Base-by-base conservation (phyloP, 768 basidiomycete genomes). In the Suillus brevipes region DNA sequence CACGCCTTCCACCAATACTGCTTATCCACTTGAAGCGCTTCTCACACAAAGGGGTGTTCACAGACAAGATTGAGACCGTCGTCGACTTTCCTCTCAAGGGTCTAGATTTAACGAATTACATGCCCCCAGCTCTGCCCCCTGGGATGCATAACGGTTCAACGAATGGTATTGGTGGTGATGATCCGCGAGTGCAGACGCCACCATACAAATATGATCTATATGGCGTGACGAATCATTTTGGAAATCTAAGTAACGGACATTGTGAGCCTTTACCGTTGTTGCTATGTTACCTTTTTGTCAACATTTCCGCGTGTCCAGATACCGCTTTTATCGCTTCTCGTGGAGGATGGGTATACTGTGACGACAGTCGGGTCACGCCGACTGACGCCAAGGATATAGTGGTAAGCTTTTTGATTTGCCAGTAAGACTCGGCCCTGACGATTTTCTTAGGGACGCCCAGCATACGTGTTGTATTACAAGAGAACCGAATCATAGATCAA, bases 151-250 rank as follows among this genome's bases (percentile, higher is more conserved):
- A 81, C 69, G 77, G 75, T n/a, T 79, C 77, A 70, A 77, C 82
- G 60, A 84, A 82, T 64, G 78, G 79, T 6, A 50, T 63, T 7
- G 34, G 66, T 23, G 18, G 60, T 36, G 88, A 91, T 23, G 95
- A 95, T 74, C 92, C 95, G 1, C 82, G 92, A 23, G 81, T 85
- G 20, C 93, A 95, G 76, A 72, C 88, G n/a, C 94, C 93, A 25
- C 95, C 95, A 2, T 98, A 94, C 75, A 85, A 81, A 68, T 99
- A 99, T 74, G 97, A 99, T 71, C 78, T 99, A 68, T 99, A 97
- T 72, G 96, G 84, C 12, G 95, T 99, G 49, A 97, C 94, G 64
- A 98, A 99, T 75, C 97, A 99, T 78, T 94, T 89, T 75, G 97
- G 97, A 2, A 97, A 89, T 73, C 78, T 99, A 62, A 94, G 89